Base-by-base conservation (phyloP, 1,284 basidiomycete species). In the Irpex rosettiformis region DNA sequence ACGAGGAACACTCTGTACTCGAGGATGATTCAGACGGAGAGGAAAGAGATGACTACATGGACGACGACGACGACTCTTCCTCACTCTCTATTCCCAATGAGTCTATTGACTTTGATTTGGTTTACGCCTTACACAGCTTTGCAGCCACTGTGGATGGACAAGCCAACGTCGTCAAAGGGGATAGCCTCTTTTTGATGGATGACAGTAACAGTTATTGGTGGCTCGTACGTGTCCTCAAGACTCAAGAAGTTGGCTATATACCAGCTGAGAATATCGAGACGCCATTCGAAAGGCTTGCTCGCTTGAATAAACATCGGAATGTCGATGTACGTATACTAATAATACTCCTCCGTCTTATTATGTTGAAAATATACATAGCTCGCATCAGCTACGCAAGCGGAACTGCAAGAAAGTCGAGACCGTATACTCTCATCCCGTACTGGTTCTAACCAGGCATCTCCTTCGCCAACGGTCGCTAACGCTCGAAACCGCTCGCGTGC, bases 211-310 rank as follows among this genome's bases (percentile, higher is more conserved):
- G 91, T 72, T 98, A 97, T 75, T 97, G 95, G 95, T 97, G 95
- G 95, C 88, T 97, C 54, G 94, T 98, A 16, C 85, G 94, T 56
- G 95, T 97, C 3, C 84, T 98, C 67, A 98, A 96, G 79, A 98
- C 93, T 2, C 94, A 98, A 73, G 96, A 98, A 69, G 94, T 99
- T n/a, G 96, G 96, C 1, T 99, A 99, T 73, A 99, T 99, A 56
- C 96, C 96, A 16, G 96, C 96, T 0, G 96, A 99, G 77, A 99
- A 99, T 73, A 98, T 99, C 68, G 97, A 99, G 74, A 99, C 97
- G 0, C 97, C 96, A 0, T 98, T 95, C 67, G 96, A 99, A 73
- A 84, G 96, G 52, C 83, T 99, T 22, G 96, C 96, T 0, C 81
- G 96, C 60, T 80, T 99, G 59, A 99, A 99, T 79, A 98, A 98